These are phyloP conservation scores for Cyanidium caldarium DNA, from an alignment of 23 red algal genomes.

Conservation along the genomic window DNA sequence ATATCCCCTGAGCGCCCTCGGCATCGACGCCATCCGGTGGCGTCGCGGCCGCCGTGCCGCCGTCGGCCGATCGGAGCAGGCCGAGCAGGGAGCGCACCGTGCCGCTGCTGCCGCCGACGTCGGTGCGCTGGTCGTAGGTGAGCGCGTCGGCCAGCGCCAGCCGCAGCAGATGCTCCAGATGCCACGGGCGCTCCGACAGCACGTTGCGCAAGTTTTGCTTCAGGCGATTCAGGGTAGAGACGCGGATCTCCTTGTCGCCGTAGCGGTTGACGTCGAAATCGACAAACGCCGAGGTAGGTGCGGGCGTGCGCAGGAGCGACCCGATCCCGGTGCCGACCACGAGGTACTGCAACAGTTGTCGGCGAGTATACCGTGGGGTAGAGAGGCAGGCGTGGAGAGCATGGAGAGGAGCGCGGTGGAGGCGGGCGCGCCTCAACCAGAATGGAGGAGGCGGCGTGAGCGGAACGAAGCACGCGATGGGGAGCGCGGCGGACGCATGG, in stretches of 20 bases:
- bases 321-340: too few species aligned
- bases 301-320: too few species aligned
- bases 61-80: constrained; percentile 23
- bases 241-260: constrained; percentile 33
- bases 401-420: too few species aligned
- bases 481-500: too few species aligned
- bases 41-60: neutral
- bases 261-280: constrained; percentile 22
- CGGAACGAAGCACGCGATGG: too few species aligned
- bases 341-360: too few species aligned
- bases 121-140: constrained; percentile 47
- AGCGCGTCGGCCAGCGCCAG: constrained; percentile 66
- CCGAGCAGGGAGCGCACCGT: constrained; percentile 36
- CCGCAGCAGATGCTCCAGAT: constrained; percentile 45
- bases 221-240: constrained; percentile 38
- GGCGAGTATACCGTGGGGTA: too few species aligned
- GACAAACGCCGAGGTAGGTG: neutral
- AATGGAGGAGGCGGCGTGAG: too few species aligned
- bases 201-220: constrained; percentile 82
- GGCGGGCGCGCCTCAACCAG: too few species aligned
- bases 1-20: neutral
- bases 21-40: constrained; percentile 23
- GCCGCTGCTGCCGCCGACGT: constrained; percentile 66
- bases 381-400: too few species aligned
- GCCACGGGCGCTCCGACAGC: constrained; percentile 35